Evolutionary conservation across 805 yeast genomes (phyloP).

Genomic region (Wickerhamiella kurtzmanii): DNA sequence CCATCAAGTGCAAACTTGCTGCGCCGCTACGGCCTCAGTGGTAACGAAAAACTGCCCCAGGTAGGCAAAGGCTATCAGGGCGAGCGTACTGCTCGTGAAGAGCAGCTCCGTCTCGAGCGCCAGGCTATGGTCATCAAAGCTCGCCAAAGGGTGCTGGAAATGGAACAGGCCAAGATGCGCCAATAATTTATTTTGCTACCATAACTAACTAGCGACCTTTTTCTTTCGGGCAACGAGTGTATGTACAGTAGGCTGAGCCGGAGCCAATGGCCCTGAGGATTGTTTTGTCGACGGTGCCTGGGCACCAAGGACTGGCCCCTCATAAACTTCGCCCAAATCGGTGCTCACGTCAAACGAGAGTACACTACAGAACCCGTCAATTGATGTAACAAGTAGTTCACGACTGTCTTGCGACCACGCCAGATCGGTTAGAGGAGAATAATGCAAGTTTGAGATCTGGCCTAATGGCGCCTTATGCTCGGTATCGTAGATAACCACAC

Average conservation of each 20-base stretch:
- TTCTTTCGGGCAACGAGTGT: constrained; percentile 15
- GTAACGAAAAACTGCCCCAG: not conserved
- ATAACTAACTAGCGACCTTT: not conserved
- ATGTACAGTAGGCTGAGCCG: constrained; percentile 9
- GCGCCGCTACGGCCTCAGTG: constrained; percentile 34
- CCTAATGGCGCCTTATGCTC: constrained; percentile 57
- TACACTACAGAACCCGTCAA: constrained; percentile 84
- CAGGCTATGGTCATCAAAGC: constrained; percentile 49
- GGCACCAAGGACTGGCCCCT: constrained; percentile 2
- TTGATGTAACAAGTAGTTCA: constrained; percentile 58
- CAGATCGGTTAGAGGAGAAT: constrained; percentile 76
- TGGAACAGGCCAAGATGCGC: constrained; percentile 5
- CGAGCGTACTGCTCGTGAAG: constrained; percentile 32
- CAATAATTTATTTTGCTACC: not conserved
- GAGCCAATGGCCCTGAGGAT: not conserved
- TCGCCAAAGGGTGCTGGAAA: constrained; percentile 27
- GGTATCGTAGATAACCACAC: constrained; percentile 72
- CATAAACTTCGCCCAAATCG: constrained; percentile 38
- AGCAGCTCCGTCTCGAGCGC: constrained; percentile 35
- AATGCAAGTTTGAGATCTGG: constrained; percentile 65
- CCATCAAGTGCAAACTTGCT: constrained; percentile 22
- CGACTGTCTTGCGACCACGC: constrained; percentile 73
- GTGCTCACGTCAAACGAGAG: constrained; percentile 36
- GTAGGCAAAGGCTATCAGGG: constrained; percentile 28
- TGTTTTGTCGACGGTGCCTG: not conserved